Conservation (phyloP, 2,329 filamentous ascomycete genomes). For the Cryphonectria carpinicola region DNA sequence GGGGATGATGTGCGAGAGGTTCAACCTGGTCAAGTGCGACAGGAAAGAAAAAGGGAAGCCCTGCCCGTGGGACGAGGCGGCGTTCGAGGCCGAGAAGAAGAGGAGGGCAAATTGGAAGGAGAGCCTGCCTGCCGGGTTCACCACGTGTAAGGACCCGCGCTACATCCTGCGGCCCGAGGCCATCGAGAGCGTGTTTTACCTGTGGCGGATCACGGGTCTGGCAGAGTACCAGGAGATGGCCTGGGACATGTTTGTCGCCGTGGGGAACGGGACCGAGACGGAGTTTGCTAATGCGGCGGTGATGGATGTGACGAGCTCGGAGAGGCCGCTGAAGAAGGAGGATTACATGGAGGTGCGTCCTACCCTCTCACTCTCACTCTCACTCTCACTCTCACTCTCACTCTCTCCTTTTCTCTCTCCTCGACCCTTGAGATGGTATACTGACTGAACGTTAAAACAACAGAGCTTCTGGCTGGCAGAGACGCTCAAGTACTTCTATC, state of each 20-base stretch:
- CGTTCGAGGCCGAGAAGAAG: constrained; percentile 33
- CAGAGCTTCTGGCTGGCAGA: constrained; percentile 89
- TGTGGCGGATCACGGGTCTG: constrained; percentile 57
- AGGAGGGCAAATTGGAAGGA: constrained; percentile 32
- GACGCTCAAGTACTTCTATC: constrained; percentile 90
- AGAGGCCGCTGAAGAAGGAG: constrained; percentile 40
- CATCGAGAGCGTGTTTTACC: constrained; percentile 50
- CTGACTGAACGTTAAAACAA: constrained; percentile 54
- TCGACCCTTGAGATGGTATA: not conserved
- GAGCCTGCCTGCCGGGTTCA: constrained; percentile 61
- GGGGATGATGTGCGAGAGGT: constrained; percentile 64
- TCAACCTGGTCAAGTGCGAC: constrained; percentile 49
- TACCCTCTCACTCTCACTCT: no score
- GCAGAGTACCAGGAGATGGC: constrained; percentile 53
- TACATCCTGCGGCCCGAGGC: constrained; percentile 50
- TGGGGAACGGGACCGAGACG: constrained; percentile 50
- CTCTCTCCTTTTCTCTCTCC: no score
- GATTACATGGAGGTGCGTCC: constrained; percentile 43
- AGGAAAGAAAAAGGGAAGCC: constrained; percentile 36
- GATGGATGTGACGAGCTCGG: constrained; percentile 49
- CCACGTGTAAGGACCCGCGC: constrained; percentile 53
- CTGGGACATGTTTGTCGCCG: constrained; percentile 56
- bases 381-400: no score
- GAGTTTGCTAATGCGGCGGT: constrained; percentile 54
- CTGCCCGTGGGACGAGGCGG: constrained; percentile 48